Base-by-base conservation (phyloP, 1,284 basidiomycete species). In the Fomitiporia mediterranea region DNA sequence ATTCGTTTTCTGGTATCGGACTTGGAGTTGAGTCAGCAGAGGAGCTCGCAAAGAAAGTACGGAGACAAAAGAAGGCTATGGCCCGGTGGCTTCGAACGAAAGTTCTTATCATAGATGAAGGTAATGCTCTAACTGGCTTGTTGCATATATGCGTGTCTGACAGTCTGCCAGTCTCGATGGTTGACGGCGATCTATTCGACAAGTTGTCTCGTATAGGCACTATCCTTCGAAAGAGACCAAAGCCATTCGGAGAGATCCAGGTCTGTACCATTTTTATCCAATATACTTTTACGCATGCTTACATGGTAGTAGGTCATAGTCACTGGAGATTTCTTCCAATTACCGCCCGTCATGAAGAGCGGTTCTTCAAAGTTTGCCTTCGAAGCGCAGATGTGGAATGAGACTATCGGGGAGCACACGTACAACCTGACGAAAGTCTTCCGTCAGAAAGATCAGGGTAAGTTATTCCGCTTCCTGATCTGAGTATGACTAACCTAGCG, bases 231-330 rank as follows among this genome's bases (percentile, higher is more conserved):
- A 86, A 85, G 65, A 83, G 74, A 4, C 58, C 70, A 0, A 68
- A 72, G 47, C 91, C 95, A 0, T 99, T 98, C 62, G 96, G 97
- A n/a, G 96, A 95, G 0, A 95, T 99, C 32, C 94, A 96, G 77
- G 90, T 90, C 38, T 23, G n/a, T n/a, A 71, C 55, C 46, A 48
- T 19, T 27, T 11, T 4, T n/a, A 55, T 13, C 55, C 15, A 15
- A 40, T n/a, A n/a, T n/a, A n/a, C n/a, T n/a, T n/a, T n/a, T n/a
- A n/a, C n/a, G n/a, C 13, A 17, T 48, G 15, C 27, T 34, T 25
- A 19, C 32, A 28, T 4, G 38, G 51, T 30, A 58, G 0, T 69
- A 86, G 86, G 73, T 99, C 58, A 82, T 95, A 60, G 78, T 97
- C 11, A 95, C 93, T 0, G 95, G 95, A 21, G 95, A 99, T 68